phyloP scores from a whole-genome alignment of 352 stramenopile species.

The Phytophthora macrochlamydospora region DNA sequence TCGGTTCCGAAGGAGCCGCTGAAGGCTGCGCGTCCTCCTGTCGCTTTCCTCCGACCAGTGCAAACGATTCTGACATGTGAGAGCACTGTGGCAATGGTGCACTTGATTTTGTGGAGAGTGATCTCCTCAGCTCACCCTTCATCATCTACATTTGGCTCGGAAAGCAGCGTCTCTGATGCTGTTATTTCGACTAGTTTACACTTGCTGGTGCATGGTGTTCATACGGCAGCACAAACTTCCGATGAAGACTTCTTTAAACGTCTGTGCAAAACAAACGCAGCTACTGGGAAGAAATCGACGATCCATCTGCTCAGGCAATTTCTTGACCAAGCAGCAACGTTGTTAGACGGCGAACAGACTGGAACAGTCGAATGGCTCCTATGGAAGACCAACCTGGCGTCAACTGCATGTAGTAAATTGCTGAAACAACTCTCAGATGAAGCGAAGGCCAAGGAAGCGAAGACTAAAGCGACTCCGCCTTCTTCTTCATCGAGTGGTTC shows the following conservation, averaged over 20 bases:
- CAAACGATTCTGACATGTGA: conserved; percentile 72
- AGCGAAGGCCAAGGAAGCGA: conserved; percentile 33
- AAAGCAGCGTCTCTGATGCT: conserved; percentile 71
- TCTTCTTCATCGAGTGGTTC: conserved; percentile 3
- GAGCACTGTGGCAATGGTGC: conserved; percentile 65
- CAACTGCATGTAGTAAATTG: conserved; percentile 40
- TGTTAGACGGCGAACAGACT: conserved; percentile 78
- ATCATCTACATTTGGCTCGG: conserved; percentile 12
- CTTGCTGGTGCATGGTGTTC: conserved; percentile 78
- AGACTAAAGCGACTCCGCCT: conserved; percentile 6
- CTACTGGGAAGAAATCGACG: conserved; percentile 50
- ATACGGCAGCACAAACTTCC: conserved; percentile 46
- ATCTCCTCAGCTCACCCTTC: conserved; percentile 29
- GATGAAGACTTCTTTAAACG: conserved; percentile 55
- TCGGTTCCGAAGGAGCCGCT: conserved; percentile 45
- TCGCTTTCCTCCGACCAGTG: conserved; percentile 61
- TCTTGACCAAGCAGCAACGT: conserved; percentile 40
- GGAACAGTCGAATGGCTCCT: conserved; percentile 81
- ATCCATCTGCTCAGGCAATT: conserved; percentile 61
- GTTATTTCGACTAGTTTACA: conserved; percentile 86
- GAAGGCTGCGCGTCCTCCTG: conserved; percentile 37
- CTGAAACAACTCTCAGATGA: conserved; percentile 43
- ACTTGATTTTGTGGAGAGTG: conserved; percentile 73
- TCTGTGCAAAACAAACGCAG: conserved; percentile 40
- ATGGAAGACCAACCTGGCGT: conserved; percentile 58